Base-by-base conservation (phyloP, 371 early-diverging fungal species). In the Funneliformis caledonium region DNA sequence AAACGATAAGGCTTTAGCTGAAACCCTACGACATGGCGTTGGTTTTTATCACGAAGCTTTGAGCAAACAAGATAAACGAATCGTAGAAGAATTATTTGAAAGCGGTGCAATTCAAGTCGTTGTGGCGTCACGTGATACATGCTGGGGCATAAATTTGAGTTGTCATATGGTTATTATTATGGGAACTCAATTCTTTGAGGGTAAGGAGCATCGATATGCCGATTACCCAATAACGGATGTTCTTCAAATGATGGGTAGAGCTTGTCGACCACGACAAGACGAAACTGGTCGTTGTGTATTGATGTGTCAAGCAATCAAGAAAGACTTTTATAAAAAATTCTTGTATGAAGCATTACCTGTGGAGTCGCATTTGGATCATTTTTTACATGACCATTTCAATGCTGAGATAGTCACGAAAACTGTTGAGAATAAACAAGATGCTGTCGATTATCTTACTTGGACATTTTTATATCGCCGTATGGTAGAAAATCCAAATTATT, bases 361-460 rank as follows among this genome's bases (percentile, higher is more conserved):
- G 11, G 99, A 99, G 83, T 96, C 96, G 7, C 96, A 95, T 78
- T 86, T 99, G 82, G 96, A 98, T 82, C 93, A 92, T 77, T 88
- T 90, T 75, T 82, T 98, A 81, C 97, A 97, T 82, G 98, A 99
- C 81, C 95, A 94, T 82, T 96, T 99, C 88, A 98, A 98, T 83
- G 95, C 97, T 33, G 99, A 98, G 84, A 91, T 98, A 83, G 97
- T 95, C 0, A 95, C 96, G 43, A 92, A 92, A 85, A 96, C 97
- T 0, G 96, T 99, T 73, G 95, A 94, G 85, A 97, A 93, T 88
- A 97, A 97, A 89, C 97, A 99, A 85, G 98, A 98, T 82, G 98
- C 99, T 0, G 97, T 99, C 12, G 99, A 99, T 82, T 98, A 96
- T 81, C 87, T 99, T 80, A 98, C 99, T 0, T 99, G 98, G 98